These are phyloP conservation scores for Cyberlindnera nakhonratchasimensis DNA, from an alignment of 805 yeast species.

Conservation along the genomic window DNA sequence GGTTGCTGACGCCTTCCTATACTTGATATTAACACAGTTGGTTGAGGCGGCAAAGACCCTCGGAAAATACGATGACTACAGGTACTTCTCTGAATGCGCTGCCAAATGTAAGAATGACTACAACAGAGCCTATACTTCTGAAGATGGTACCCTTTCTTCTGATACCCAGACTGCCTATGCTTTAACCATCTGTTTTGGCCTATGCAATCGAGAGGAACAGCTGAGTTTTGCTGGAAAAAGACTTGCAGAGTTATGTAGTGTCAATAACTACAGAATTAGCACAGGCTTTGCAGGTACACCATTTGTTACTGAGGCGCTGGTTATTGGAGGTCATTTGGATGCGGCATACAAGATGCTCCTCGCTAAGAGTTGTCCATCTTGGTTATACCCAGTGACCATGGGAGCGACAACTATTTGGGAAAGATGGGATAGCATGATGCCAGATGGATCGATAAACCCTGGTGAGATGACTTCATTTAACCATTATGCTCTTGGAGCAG, in stretches of 20 bases:
- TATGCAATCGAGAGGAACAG: slow-evolving; percentile 9
- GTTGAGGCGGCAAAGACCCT: slow-evolving; percentile 10
- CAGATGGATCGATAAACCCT: slow-evolving; percentile 21
- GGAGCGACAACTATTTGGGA: slow-evolving; percentile 25
- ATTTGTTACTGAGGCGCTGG: slow-evolving; percentile 18
- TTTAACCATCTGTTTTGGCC: slow-evolving; percentile 14
- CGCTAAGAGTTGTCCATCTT: slow-evolving; percentile 16
- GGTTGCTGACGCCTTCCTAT: slow-evolving; percentile 21
- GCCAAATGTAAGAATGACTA: slow-evolving; percentile 14
- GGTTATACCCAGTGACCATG: slow-evolving; percentile 21
- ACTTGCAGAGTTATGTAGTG: slow-evolving; percentile 7
- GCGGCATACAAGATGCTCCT: slow-evolving; percentile 17
- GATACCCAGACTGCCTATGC: slow-evolving; percentile 21
- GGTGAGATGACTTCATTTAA: slow-evolving; percentile 24
- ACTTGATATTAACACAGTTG: slow-evolving; percentile 15
- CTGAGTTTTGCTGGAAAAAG: slow-evolving; percentile 13
- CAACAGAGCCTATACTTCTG: slow-evolving; percentile 13
- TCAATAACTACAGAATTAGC: slow-evolving; percentile 17
- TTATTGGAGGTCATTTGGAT: slow-evolving; percentile 11
- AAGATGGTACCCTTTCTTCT: slow-evolving; percentile 11
- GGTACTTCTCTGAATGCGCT: slow-evolving; percentile 5
- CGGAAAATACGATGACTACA: slow-evolving; percentile 5
- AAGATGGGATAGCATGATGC: slow-evolving; percentile 22
- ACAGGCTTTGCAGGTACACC: slow-evolving; percentile 24
- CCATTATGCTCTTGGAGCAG: slow-evolving; percentile 24